Base-by-base conservation (phyloP, 768 basidiomycete species). In the Rhodotorula toruloides region DNA sequence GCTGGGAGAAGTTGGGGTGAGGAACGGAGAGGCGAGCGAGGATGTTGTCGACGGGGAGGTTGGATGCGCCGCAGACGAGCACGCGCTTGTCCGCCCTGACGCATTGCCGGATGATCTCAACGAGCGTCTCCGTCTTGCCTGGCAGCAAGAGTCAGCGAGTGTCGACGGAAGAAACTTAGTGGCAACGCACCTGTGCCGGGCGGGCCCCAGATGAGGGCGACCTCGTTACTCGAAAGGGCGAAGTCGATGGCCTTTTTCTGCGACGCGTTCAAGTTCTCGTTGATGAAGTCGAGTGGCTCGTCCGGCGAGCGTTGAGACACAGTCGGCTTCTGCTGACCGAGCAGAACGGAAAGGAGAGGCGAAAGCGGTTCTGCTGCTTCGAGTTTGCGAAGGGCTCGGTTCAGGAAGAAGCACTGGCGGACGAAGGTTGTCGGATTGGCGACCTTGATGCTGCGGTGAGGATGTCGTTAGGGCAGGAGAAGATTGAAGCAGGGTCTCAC, bases 201-300 rank as follows among this genome's bases (percentile, higher is more conserved):
- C n/a, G 96, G 96, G 0, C 96, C 96, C 74, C 98, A 93, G 32
- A 99, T 91, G 72, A 91, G 90, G 1, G 90, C 90, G 0, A 97
- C 83, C 76, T 94, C 87, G 0, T 89, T 84, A 67, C 84, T 84
- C 1, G 25, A 16, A 10, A 99, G 77, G n/a, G 87, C 87, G 74
- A 96, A 92, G 57, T 78, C 80, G 39, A 98, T 84, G 1, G 93
- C 94, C 19, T 83, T 81, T 75, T 86, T 86, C 75, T 99, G 96
- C 72, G 88, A 90, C 1, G 81, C 78, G 76, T 99, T 98, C 60
- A 98, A 36, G 50, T 22, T 25, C 8, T 53, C 50, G 50, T 53
- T 36, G 32, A 53, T n/a, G 50, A 53, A 22, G 19, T 22, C 22
- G 50, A 53, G 80, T 1, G 80, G 82, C 0, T 81, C 77, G 72